phyloP scores from a whole-genome alignment of 2,329 filamentous ascomycete genomes.

The Sporothrix inflata region DNA sequence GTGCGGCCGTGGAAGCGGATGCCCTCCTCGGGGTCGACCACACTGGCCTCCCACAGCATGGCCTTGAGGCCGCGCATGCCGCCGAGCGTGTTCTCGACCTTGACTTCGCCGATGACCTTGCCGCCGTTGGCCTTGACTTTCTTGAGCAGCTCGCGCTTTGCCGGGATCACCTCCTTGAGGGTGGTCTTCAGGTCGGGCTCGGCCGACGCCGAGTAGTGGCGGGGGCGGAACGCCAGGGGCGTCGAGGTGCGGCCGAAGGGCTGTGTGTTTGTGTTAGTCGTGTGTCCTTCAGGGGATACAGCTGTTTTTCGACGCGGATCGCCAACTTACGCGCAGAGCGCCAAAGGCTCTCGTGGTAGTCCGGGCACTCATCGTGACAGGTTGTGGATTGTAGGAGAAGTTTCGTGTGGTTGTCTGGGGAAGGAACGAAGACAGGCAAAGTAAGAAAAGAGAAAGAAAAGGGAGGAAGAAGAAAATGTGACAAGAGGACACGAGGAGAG shows the following conservation, averaged over 20 bases:
- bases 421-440: not conserved
- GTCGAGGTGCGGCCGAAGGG: slow-evolving; percentile 24
- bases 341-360: slow-evolving; percentile 32
- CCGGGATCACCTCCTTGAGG: slow-evolving; percentile 81
- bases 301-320: not conserved
- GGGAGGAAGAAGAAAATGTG: not conserved
- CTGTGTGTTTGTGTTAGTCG: not conserved
- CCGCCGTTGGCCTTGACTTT: slow-evolving; percentile 84
- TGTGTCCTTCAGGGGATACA: not conserved
- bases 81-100: slow-evolving; percentile 90
- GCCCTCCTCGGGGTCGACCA: slow-evolving; percentile 93
- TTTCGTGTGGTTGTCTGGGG: not conserved
- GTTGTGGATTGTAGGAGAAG: not conserved
- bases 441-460: slow-evolving; percentile 1
- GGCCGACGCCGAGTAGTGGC: slow-evolving; percentile 71
- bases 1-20: slow-evolving; percentile 98
- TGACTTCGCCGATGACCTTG: slow-evolving; percentile 88
- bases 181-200: slow-evolving; percentile 91
- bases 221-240: slow-evolving; percentile 41
- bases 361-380: slow-evolving; percentile 31
- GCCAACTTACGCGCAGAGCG: slow-evolving; percentile 32
- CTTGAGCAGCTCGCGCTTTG: slow-evolving; percentile 90
- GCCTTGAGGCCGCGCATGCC: slow-evolving; percentile 97
- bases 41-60: slow-evolving; percentile 98
- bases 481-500: not conserved